phyloP scores from a whole-genome alignment of 1,139 yeast genomes.

The Diutina rugosa region DNA sequence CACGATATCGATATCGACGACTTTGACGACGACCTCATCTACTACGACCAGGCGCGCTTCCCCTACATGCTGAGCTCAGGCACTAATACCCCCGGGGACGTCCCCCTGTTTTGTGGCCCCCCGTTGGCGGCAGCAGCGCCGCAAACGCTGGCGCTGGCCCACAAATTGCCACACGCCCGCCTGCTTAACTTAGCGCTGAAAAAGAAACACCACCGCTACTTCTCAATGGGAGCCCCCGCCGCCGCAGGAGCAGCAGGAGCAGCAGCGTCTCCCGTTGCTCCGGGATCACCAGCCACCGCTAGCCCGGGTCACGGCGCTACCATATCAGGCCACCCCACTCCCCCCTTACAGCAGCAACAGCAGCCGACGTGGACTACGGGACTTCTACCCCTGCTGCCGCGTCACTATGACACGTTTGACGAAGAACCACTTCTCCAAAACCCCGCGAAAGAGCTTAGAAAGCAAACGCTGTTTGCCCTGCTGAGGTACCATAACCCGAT shows the following conservation, averaged over 20 bases:
- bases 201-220: not conserved
- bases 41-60: constrained; percentile 28
- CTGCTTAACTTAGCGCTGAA: constrained; percentile 19
- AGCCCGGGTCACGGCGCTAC: not conserved
- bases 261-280: not conserved
- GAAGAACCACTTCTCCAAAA: not conserved
- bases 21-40: constrained; percentile 42
- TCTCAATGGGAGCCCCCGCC: not conserved
- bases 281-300: too few relatives aligned
- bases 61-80: constrained; percentile 16
- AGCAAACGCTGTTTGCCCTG: constrained; percentile 1
- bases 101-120: constrained; percentile 13
- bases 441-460: not conserved
- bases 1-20: constrained; percentile 59
- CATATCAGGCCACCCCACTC: not conserved
- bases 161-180: constrained; percentile 29
- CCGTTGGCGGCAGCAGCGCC: constrained; percentile 15
- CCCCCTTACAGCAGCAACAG: not conserved
- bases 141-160: constrained; percentile 8
- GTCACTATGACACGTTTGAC: not conserved
- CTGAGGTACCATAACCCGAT: not conserved
- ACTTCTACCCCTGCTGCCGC: not conserved
- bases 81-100: not conserved
- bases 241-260: not conserved
- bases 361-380: not conserved